These are phyloP conservation scores for Sugiyamaella smithiae DNA, from an alignment of 805 yeast species.

Conservation along the genomic window DNA sequence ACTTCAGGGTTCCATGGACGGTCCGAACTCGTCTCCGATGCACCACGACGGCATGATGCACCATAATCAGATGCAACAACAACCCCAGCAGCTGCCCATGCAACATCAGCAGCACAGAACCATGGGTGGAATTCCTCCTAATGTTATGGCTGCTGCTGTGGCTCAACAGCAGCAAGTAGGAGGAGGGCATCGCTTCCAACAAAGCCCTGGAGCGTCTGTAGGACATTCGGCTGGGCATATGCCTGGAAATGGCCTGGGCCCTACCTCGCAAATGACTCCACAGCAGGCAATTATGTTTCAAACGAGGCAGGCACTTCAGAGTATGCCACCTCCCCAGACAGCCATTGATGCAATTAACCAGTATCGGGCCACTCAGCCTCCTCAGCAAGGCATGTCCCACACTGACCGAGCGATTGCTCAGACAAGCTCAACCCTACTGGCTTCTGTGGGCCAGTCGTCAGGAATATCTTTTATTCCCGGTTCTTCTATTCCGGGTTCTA, in stretches of 20 bases:
- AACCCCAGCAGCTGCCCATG: constrained; percentile 30
- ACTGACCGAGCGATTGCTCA: constrained; percentile 5
- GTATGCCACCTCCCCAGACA: constrained; percentile 4
- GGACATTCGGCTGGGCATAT: neutral
- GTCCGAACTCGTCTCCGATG: neutral
- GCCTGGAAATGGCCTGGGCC: neutral
- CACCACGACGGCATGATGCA: constrained; percentile 15
- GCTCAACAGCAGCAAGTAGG: neutral
- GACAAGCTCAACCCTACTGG: neutral
- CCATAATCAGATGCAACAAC: constrained; percentile 15
- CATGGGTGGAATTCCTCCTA: neutral
- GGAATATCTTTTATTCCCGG: constrained; percentile 25
- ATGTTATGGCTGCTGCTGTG: neutral
- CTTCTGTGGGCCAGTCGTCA: constrained; percentile 4
- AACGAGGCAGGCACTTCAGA: neutral
- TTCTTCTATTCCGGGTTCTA: constrained; percentile 26
- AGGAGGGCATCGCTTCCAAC: neutral
- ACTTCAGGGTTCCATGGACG: neutral
- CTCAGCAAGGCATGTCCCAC: neutral
- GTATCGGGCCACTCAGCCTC: constrained; percentile 3
- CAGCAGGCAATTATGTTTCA: constrained; percentile 9
- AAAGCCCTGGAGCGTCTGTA: neutral
- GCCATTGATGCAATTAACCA: constrained; percentile 1
- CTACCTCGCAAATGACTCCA: neutral
- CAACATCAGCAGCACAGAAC: constrained; percentile 17